phyloP scores from a whole-genome alignment of 139 green algal species.

The Coelastrella sp. region DNA sequence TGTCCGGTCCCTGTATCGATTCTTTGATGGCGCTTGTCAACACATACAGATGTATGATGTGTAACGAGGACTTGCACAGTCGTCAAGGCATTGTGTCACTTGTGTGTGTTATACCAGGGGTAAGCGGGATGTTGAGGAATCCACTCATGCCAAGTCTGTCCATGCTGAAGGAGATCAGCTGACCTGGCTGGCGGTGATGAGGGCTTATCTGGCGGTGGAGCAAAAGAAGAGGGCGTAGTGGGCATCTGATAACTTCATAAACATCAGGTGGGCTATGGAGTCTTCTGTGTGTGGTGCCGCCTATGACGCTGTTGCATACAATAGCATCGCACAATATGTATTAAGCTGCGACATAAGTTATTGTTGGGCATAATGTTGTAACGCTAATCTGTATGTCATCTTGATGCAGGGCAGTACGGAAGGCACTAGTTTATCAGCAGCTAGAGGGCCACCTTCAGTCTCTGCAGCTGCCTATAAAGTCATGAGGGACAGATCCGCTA shows the following conservation, averaged over 20 bases:
- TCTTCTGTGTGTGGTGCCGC: background rate
- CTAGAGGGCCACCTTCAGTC: slow-evolving; percentile 67
- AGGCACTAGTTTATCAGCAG: slow-evolving; percentile 80
- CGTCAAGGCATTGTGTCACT: too few species aligned
- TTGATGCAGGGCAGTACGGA: slow-evolving; percentile 69
- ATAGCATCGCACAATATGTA: too few species aligned
- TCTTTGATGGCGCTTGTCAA: too few species aligned
- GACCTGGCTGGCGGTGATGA: slow-evolving; percentile 79
- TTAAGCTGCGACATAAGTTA: background rate
- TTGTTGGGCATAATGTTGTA: background rate
- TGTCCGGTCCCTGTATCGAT: too few species aligned
- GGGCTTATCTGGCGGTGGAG: slow-evolving; percentile 55
- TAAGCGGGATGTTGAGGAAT: slow-evolving; percentile 72
- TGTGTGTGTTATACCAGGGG: slow-evolving; percentile 53
- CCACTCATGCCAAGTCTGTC: slow-evolving; percentile 74
- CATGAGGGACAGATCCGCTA: slow-evolving; percentile 67
- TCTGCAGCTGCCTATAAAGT: slow-evolving; percentile 59
- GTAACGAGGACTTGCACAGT: too few species aligned
- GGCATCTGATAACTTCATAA: slow-evolving; percentile 78
- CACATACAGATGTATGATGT: too few species aligned
- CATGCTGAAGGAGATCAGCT: slow-evolving; percentile 82
- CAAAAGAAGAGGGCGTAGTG: slow-evolving; percentile 57
- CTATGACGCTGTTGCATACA: background rate
- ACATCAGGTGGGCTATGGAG: slow-evolving; percentile 55
- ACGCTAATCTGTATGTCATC: background rate